Base-by-base conservation (phyloP, 257 asterid species). In the Solanum dulcamara region DNA sequence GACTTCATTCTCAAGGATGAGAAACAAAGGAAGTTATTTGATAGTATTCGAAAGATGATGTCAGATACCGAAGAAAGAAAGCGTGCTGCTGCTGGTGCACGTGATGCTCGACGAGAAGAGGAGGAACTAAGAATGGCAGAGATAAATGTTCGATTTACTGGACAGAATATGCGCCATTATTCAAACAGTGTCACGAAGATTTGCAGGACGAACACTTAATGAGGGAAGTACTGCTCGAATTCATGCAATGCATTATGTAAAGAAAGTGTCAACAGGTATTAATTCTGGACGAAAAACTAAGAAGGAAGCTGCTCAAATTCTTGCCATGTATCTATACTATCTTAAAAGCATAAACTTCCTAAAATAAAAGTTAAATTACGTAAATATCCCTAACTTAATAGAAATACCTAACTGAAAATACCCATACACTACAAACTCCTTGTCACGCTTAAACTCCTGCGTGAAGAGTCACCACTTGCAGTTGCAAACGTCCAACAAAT, bases 11-110 rank as follows among this genome's bases (percentile, higher is more conserved):
- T 92, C 82, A 93, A 89, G 24, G 90, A 92, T 84, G 94, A 86
- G 81, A 91, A 91, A 87, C 86, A 93, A 2, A 90, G 92, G 87
- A 93, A 92, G 85, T 83, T 90, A 44, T 93, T 92, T 85, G 94
- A 93, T 55, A 22, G 28, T 55, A 55, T 26, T 22, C 28, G 6
- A 55, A 55, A 55, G 59, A 51, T 22, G 24, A 17, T 51, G 22
- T 55, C 28, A 55, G 90, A 62, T 86, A 67, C 89, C 60, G 57
- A 87, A 5, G 14, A 6, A n/a, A 59, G 33, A 24, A 33, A 59
- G 68, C 33, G 68, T 59, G 68, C 32, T 4, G 67, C 67, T 10
- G 66, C 66, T 22, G 66, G 14, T 22, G 66, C 24, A 53, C 60
- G 60, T 7, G 18, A 18, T 57, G 66, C 1, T 9, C 1, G 33